Conservation (phyloP, 164 flowering plant genomes). For the Macadamia integrifolia region DNA sequence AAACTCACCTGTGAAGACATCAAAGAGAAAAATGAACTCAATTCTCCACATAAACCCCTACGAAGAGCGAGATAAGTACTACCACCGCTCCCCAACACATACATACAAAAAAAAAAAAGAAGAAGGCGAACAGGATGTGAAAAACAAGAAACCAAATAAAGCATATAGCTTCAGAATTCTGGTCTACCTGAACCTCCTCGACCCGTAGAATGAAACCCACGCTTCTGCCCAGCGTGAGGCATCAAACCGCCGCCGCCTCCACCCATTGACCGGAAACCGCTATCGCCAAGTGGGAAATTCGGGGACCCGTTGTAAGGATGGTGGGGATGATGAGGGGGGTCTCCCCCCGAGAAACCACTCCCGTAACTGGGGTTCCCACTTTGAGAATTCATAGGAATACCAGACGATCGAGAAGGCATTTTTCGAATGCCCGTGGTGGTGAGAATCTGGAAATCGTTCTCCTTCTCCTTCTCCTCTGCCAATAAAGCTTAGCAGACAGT, state of each 20-base stretch:
- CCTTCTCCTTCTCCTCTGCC: conserved; percentile 22
- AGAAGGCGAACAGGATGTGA: too few relatives aligned
- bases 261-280: conserved; percentile 16
- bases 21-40: not conserved
- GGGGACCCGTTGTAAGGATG: conserved; percentile 41
- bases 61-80: not conserved
- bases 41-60: not conserved
- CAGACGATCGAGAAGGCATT: conserved; percentile 11
- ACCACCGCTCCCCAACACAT: too few relatives aligned
- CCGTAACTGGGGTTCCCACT: conserved; percentile 38
- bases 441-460: not conserved
- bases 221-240: conserved; percentile 59
- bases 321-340: conserved; percentile 1
- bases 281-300: conserved; percentile 18
- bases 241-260: conserved; percentile 15
- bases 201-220: conserved; percentile 47
- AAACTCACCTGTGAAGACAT: not conserved
- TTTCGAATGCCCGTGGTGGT: conserved; percentile 10
- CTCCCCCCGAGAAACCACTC: conserved; percentile 22
- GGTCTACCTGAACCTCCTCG: conserved; percentile 46
- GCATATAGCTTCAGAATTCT: not conserved
- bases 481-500: conserved; percentile 12
- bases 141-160: not conserved
- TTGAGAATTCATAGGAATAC: conserved; percentile 3
- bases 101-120: too few relatives aligned